These are phyloP conservation scores for Begonia masoniana DNA, from an alignment of 306 rosid genomes.

Conservation along the genomic window DNA sequence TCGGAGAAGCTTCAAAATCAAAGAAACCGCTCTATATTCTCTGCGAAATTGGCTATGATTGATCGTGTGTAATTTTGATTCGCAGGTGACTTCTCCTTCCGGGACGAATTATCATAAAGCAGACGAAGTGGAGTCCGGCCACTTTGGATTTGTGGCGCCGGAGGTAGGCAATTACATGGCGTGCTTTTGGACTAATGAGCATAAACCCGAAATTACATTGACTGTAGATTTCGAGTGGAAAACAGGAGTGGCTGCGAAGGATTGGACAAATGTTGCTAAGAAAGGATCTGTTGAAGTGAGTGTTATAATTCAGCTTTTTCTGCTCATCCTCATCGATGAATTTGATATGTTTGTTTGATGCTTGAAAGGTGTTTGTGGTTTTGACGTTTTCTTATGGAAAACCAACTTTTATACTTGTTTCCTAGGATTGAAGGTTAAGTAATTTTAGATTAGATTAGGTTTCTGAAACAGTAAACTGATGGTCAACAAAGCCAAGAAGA, in stretches of 20 bases:
- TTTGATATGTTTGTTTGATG: too few species aligned
- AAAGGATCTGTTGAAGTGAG: constrained; percentile 88
- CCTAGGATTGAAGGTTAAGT: too few species aligned
- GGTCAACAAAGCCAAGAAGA: too few species aligned
- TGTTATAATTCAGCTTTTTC: constrained; percentile 1
- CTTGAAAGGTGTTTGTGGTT: too few species aligned
- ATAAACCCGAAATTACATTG: constrained; percentile 38
- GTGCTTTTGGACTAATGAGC: constrained; percentile 72
- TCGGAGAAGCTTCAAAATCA: background rate
- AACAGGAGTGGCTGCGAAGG: constrained; percentile 87
- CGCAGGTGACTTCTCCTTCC: constrained; percentile 66
- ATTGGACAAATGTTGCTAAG: constrained; percentile 92
- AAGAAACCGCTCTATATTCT: background rate
- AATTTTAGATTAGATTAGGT: too few species aligned
- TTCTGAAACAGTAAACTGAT: too few species aligned
- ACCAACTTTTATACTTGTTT: too few species aligned
- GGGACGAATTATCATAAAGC: constrained; percentile 67
- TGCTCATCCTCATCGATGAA: too few species aligned
- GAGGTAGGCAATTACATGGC: constrained; percentile 87
- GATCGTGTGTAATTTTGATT: constrained; percentile 4
- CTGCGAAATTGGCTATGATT: constrained; percentile 1
- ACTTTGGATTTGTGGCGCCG: constrained; percentile 51
- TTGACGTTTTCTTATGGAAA: too few species aligned
- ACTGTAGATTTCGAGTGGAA: constrained; percentile 83
- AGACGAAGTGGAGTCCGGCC: constrained; percentile 55